Evolutionary conservation across 2,329 filamentous ascomycete species (phyloP).

Genomic region (Fusarium sp.): DNA sequence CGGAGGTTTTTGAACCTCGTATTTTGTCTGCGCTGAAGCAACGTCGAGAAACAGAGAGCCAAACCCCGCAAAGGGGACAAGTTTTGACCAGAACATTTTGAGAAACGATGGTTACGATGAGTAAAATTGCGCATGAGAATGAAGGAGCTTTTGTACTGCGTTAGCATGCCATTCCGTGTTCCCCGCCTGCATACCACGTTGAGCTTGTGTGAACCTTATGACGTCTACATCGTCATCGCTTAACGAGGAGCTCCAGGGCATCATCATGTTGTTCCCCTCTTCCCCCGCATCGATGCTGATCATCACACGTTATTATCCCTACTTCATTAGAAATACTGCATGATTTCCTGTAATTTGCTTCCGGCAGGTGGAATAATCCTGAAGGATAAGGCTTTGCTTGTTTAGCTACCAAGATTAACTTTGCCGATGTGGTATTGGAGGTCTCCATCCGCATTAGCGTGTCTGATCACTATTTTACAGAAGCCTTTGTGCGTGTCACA

Average conservation of each 20-base stretch:
- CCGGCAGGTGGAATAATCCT: not conserved
- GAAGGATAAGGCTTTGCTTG: conserved; percentile 4
- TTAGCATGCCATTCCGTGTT: not conserved
- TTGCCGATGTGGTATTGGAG: conserved; percentile 17
- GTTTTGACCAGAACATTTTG: conserved; percentile 15
- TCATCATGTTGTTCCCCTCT: not conserved
- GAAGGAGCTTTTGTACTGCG: not conserved
- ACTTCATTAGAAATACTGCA: not conserved
- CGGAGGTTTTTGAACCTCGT: conserved; percentile 52
- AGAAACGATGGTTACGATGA: not conserved
- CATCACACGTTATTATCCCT: not conserved
- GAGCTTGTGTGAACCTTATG: not conserved
- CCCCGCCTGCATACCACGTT: conserved; percentile 6
- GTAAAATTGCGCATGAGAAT: not conserved
- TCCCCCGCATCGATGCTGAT: conserved; percentile 11
- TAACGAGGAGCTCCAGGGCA: not conserved
- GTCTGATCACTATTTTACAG: not conserved
- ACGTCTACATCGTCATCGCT: conserved; percentile 6
- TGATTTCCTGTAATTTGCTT: not conserved
- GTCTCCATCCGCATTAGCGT: not conserved
- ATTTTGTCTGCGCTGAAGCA: conserved; percentile 37
- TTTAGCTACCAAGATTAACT: not conserved
- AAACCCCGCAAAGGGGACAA: not conserved
- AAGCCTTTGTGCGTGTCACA: not conserved
- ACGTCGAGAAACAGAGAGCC: not conserved